Conservation (phyloP, 306 rosid species). For the Spatholobus suberectus region DNA sequence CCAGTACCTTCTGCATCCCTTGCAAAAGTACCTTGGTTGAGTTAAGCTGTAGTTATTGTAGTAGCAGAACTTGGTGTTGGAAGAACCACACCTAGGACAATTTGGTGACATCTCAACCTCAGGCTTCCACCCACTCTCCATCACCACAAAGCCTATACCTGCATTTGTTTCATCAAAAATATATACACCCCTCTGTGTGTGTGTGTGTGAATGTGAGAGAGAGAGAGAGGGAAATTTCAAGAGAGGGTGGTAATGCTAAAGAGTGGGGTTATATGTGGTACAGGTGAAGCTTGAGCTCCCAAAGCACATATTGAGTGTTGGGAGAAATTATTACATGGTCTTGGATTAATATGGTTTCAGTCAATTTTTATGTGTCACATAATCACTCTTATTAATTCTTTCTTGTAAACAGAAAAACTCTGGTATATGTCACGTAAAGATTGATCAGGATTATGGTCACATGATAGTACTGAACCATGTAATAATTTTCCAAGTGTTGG, state of each 20-base stretch:
- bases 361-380: too few relatives aligned
- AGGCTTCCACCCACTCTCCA: constrained; percentile 78
- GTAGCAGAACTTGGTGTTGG: constrained; percentile 84
- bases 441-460: too few relatives aligned
- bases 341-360: too few relatives aligned
- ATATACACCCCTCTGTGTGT: background rate
- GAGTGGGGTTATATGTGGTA: constrained; percentile 45
- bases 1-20: constrained; percentile 83
- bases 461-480: too few relatives aligned
- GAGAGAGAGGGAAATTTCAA: constrained; percentile 17
- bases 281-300: constrained; percentile 26
- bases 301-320: constrained; percentile 52
- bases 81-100: constrained; percentile 82
- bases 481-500: too few relatives aligned
- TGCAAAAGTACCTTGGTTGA: constrained; percentile 87
- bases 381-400: too few relatives aligned
- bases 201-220: too few relatives aligned
- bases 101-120: constrained; percentile 68
- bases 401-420: too few relatives aligned
- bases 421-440: too few relatives aligned
- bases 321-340: too few relatives aligned
- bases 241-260: constrained; percentile 29
- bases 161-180: constrained; percentile 43
- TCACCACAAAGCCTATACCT: constrained; percentile 37
- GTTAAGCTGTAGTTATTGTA: constrained; percentile 88